A percentile compares a stretch with the other conserved stretches of the same genome.
phyloP scores from a whole-genome alignment of 768 basidiomycete genomes.

The Amanita subjunquillea region DNA sequence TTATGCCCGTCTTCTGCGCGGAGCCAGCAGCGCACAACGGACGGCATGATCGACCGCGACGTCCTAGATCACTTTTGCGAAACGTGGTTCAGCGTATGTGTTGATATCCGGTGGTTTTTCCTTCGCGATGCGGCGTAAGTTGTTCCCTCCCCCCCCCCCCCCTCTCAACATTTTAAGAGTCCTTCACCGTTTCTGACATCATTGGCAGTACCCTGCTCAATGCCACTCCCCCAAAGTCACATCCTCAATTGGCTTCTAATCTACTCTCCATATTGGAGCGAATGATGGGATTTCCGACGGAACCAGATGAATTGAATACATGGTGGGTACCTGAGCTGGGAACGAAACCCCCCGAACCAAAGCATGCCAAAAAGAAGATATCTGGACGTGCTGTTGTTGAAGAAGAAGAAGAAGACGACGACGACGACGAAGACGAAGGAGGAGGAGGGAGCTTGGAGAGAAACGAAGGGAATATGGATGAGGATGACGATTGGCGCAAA shows the following conservation, averaged over 20 bases:
- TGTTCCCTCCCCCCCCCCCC: too few species aligned
- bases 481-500: conserved; percentile 66
- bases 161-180: not conserved
- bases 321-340: conserved; percentile 77
- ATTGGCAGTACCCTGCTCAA: conserved; percentile 20
- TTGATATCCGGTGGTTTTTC: conserved; percentile 87
- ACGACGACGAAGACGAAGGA: conserved; percentile 21
- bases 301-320: conserved; percentile 51
- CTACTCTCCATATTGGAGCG: conserved; percentile 57
- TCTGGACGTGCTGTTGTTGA: conserved; percentile 20
- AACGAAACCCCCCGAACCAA: conserved; percentile 41
- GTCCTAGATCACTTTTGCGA: conserved; percentile 55
- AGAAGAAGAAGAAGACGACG: conserved; percentile 24
- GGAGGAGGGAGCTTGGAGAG: conserved; percentile 16
- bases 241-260: conserved; percentile 30
- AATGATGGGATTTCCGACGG: conserved; percentile 66
- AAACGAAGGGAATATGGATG: conserved; percentile 24
- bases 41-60: conserved; percentile 40
- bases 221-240: conserved; percentile 17
- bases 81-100: conserved; percentile 67
- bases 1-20: conserved; percentile 45
- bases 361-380: conserved; percentile 24
- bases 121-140: conserved; percentile 67
- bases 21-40: conserved; percentile 7
- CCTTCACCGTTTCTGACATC: not conserved